Evolutionary conservation across 208 protist species (phyloP), one percentile per base, ranked within the genome.

Genomic region (Porcisia deanei): DNA sequence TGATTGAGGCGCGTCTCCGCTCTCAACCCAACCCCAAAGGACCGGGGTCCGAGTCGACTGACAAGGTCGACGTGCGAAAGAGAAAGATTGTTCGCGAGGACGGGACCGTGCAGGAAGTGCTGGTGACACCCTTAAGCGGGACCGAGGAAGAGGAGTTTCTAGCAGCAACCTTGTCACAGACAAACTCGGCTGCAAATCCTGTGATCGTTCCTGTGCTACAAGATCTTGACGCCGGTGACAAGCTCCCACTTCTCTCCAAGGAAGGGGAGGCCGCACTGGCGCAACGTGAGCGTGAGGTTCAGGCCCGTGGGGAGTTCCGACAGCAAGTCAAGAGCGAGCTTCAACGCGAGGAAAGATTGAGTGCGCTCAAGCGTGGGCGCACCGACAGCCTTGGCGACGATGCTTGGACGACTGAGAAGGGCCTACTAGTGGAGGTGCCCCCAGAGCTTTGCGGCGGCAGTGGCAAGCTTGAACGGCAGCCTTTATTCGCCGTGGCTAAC

Each of bases 401-500:
- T 25, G 22, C 45, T 9, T 43, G 37, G 39, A 7, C 55, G 9
- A 16, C 14, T n/a, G 58, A 39, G 16, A 72, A 64, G 45, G 30
- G 39, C 1, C 52, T 47, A 25, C 22, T n/a, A n/a, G 60, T 77
- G n/a, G 5, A 25, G 25, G 45, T 39, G 9, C 80, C 77, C 25
- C 41, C 41, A 18, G 60, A 78, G 45, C 76, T 88, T 20, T 16
- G 49, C 6, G 75, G 80, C 37, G 43, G 65, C n/a, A 65, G 66
- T 20, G 52, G 67, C 22, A 34, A 72, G 30, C 39, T 83, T 18
- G 54, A 61, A 47, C 61, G 53, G 45, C 86, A 91, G 22, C 83
- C 85, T 16, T 75, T 91, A 20, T 94, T 93, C 72, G 78, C 90
- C 8, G 89, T 97, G 5, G 89, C 88, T 41, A 92, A 93, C 83